A percentile compares a stretch with the other conserved stretches of the same genome.
phyloP scores from a whole-genome alignment of 768 basidiomycete species.

The Tricholoma sp. region DNA sequence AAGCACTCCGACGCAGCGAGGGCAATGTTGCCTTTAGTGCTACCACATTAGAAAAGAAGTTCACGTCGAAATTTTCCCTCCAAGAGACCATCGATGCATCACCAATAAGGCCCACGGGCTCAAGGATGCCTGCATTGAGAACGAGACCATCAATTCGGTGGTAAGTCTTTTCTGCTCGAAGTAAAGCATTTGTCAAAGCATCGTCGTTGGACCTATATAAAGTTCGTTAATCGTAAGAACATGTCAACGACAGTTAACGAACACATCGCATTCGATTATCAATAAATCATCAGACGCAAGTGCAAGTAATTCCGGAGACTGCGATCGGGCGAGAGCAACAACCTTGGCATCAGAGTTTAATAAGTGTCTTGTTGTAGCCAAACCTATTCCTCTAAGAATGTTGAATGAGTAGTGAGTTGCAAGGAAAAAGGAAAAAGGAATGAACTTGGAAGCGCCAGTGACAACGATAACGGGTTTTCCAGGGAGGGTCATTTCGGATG shows the following conservation, averaged over 20 bases:
- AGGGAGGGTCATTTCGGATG: slow-evolving; percentile 10
- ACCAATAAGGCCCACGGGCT: slow-evolving; percentile 60
- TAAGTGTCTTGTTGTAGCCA: slow-evolving; percentile 68
- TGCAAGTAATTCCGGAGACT: slow-evolving; percentile 55
- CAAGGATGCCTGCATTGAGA: slow-evolving; percentile 79
- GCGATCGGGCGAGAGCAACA: slow-evolving; percentile 70
- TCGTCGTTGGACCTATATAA: slow-evolving; percentile 51
- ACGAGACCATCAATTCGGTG: slow-evolving; percentile 71
- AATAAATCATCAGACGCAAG: slow-evolving; percentile 47
- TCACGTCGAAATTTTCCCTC: slow-evolving; percentile 77
- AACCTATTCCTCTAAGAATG: slow-evolving; percentile 58
- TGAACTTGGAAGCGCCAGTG: slow-evolving; percentile 81
- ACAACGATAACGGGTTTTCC: slow-evolving; percentile 62
- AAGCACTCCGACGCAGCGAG: slow-evolving; percentile 52
- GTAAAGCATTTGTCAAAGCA: slow-evolving; percentile 52
- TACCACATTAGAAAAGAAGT: slow-evolving; percentile 80
- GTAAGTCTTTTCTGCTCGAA: slow-evolving; percentile 45
- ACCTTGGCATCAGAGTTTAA: slow-evolving; percentile 66
- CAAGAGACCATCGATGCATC: slow-evolving; percentile 52
- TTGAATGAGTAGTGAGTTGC: not conserved
- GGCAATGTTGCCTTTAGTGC: slow-evolving; percentile 67
- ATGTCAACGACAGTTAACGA: slow-evolving; percentile 28
- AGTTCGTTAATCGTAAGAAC: slow-evolving; percentile 2
- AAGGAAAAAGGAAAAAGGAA: not conserved
- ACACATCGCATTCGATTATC: slow-evolving; percentile 72